Evolutionary conservation across 306 rosid genomes (phyloP), one percentile per base, ranked within the genome.

Genomic region (Cucumis cinereus): DNA sequence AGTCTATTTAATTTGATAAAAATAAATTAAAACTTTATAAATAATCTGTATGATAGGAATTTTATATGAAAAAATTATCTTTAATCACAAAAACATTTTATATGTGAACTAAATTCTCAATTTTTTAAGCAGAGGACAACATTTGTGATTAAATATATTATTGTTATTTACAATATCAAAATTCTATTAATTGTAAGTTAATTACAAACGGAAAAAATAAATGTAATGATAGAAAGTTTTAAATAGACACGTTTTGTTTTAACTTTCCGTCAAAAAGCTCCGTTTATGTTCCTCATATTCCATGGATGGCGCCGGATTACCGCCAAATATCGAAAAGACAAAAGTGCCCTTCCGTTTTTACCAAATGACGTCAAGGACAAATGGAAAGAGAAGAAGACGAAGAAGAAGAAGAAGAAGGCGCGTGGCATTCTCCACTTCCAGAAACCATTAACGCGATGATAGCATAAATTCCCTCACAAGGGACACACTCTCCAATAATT

Each of bases 281-380:
- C 55, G 50, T 19, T n/a, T 9, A 5, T 38, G 19, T 38, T 11
- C 53, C 53, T 40, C 14, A 45, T n/a, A 38, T 69, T 71, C 59
- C 41, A 8, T 28, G 58, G 57, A 71, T 71, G 75, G 59, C 54
- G 75, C 58, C 75, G 75, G 75, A 28, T 47, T 71, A 26, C 43
- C 59, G 75, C 43, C 40, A 49, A 49, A 26, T 0, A 22, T 0
- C 0, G 10, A 6, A 49, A 49, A 28, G 75, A 71, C 75, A 24
- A 24, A 1, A 47, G 26, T 49, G 2, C 57, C 75, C 59, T 49
- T 47, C 0, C 2, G 14, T 20, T 68, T 10, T 2, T 26, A 7
- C 22, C 23, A 8, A 69, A 43, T 68, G 54, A 8, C 54, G 20
- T 63, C 26, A 35, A 63, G 10, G 40, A 26, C 3, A 9, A n/a